These are phyloP conservation scores for Berkeleyomyces rouxiae DNA, from an alignment of 2,329 filamentous ascomycete genomes.

Conservation along the genomic window DNA sequence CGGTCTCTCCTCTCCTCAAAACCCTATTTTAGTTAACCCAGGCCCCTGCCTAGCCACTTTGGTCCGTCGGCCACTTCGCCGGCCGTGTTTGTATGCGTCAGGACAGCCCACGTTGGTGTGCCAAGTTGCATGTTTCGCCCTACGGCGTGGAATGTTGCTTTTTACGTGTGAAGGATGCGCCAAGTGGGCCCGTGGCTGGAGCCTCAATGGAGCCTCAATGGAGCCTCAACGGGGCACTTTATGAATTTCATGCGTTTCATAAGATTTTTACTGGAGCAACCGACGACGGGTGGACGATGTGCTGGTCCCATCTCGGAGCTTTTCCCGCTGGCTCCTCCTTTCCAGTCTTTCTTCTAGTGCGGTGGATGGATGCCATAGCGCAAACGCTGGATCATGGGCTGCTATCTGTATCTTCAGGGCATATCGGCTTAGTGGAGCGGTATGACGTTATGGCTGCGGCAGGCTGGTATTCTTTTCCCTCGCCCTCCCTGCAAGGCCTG, in stretches of 20 bases:
- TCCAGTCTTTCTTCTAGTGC: background rate
- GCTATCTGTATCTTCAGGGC: slow-evolving; percentile 1
- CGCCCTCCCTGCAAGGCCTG: slow-evolving; percentile 1
- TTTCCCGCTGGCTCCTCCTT: no score
- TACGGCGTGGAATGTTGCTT: background rate
- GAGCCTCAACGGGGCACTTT: background rate
- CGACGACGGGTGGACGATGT: background rate
- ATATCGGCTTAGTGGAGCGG: background rate
- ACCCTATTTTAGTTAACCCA: background rate
- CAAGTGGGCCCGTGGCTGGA: slow-evolving; percentile 11
- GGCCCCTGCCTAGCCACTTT: background rate
- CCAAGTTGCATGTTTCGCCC: background rate
- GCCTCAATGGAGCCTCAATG: slow-evolving; percentile 12
- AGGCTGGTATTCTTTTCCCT: background rate
- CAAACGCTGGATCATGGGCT: background rate
- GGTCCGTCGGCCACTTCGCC: background rate
- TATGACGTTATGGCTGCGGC: slow-evolving; percentile 11
- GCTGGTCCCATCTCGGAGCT: slow-evolving; percentile 3
- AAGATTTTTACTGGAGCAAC: background rate
- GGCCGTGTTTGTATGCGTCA: background rate
- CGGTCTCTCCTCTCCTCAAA: slow-evolving; percentile 11
- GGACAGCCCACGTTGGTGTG: background rate
- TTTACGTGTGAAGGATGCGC: slow-evolving; percentile 6
- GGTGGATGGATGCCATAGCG: background rate
- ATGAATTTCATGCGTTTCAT: background rate